Conservation (phyloP, 208 protist species). For the Zelonia costaricensis region DNA sequence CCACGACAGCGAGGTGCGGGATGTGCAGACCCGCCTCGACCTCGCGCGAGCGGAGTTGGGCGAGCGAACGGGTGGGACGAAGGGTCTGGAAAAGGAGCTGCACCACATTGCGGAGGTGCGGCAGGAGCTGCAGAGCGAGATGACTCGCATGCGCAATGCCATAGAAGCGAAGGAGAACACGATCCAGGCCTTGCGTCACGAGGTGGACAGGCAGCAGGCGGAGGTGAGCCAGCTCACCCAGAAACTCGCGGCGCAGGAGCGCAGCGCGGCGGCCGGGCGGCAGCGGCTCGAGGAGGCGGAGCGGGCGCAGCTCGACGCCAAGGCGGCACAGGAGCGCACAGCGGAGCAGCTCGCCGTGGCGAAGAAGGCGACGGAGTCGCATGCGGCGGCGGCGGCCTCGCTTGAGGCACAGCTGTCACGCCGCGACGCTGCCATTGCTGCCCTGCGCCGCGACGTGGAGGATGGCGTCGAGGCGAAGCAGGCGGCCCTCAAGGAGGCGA, state of each 20-base stretch:
- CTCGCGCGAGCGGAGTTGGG: slow-evolving; percentile 39
- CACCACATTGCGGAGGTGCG: slow-evolving; percentile 33
- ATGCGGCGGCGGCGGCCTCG: slow-evolving; percentile 6
- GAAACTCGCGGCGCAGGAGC: slow-evolving; percentile 19
- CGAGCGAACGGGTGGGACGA: slow-evolving; percentile 46
- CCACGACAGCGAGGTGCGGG: slow-evolving; percentile 47
- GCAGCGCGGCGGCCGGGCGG: slow-evolving; percentile 13
- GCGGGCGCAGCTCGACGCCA: slow-evolving; percentile 17
- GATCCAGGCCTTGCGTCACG: slow-evolving; percentile 14
- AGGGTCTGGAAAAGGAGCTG: slow-evolving; percentile 44
- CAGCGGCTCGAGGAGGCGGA: slow-evolving; percentile 30
- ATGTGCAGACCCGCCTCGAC: slow-evolving; percentile 50
- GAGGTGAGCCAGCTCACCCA: slow-evolving; percentile 29
- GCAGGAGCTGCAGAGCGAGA: slow-evolving; percentile 33
- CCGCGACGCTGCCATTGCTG: slow-evolving; percentile 8
- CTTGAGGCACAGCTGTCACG: slow-evolving; percentile 20
- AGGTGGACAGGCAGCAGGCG: slow-evolving; percentile 32
- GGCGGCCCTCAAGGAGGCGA: slow-evolving; percentile 16
- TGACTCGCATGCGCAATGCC: slow-evolving; percentile 13
- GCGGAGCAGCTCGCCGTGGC: slow-evolving; percentile 17
- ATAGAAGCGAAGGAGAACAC: slow-evolving; percentile 16
- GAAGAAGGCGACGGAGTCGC: slow-evolving; percentile 15
- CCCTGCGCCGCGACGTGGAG: slow-evolving; percentile 23
- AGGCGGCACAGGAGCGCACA: slow-evolving; percentile 20
- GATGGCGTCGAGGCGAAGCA: slow-evolving; percentile 20